Base-by-base conservation (phyloP, 208 protist genomes). In the Acanthamoeba polyphaga region DNA sequence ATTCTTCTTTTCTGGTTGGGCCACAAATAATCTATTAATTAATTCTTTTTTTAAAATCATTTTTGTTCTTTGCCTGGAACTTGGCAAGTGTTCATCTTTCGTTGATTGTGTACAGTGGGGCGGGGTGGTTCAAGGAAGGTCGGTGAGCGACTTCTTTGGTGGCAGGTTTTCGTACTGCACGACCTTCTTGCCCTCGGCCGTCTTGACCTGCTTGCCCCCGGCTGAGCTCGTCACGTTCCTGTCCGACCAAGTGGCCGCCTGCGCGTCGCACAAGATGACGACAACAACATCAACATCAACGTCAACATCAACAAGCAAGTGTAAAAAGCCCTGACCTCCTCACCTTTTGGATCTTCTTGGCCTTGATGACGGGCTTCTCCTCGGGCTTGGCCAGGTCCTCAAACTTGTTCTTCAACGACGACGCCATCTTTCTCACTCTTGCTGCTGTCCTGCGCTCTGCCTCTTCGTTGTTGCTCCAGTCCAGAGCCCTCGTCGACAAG, bases 331-430 rank as follows among this genome's bases (percentile, higher is more conserved):
- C n/a, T n/a, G n/a, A n/a, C n/a, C n/a, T 38, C 34, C 27, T 32
- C 10, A 82, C 74, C 74, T 82, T 82, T 13, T 82, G 74, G 12
- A 82, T 82, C 43, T 82, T 82, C 27, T 82, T 82, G 32, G 74
- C 74, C 74, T 82, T 82, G 13, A 82, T n/a, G 0, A 82, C 74
- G 17, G 74, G 74, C 27, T 82, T 10, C 46, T 82, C 74, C 27
- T 82, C 74, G 12, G 74, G 74, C 74, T 82, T 82, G 34, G 74
- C 74, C 74, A 82, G 34, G 22, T 82, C 74, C 43, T 82, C 74
- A 82, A 82, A 82, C 74, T 82, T 82, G 74, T 51, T 82, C 74
- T 82, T 82, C 66, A 72, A 29, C 19, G 66, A 19, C 6, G 66
- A 72, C 66, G 66, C 66, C 66, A 72, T 72, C 27, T 19, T 62